phyloP scores from a whole-genome alignment of 2,329 filamentous ascomycete species.

The Sclerotinia borealis region DNA sequence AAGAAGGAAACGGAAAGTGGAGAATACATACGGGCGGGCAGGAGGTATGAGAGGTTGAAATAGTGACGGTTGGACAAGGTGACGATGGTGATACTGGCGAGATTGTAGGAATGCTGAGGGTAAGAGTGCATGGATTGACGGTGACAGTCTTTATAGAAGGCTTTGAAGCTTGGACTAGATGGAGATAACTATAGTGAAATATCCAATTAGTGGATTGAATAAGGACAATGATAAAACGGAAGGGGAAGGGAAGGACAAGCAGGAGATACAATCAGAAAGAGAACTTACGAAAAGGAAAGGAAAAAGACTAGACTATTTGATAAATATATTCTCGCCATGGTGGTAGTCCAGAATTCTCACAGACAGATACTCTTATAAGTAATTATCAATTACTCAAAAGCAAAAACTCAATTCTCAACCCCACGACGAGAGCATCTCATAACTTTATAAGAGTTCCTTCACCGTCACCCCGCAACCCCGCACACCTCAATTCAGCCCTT shows the following conservation, averaged over 20 bases:
- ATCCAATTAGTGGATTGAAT: neutral
- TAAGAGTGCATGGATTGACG: neutral
- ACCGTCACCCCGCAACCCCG: neutral
- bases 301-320: neutral
- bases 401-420: neutral
- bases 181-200: neutral
- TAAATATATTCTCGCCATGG: neutral
- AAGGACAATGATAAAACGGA: neutral
- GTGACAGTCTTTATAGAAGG: neutral
- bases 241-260: no score
- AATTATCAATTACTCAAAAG: neutral
- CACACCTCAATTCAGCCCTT: neutral
- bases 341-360: neutral
- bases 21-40: conserved; percentile 13
- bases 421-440: neutral
- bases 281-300: neutral
- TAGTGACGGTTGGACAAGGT: conserved; percentile 26
- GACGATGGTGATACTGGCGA: neutral
- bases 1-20: neutral
- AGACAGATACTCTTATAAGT: neutral
- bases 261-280: neutral
- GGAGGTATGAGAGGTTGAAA: conserved; percentile 11
- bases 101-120: neutral
- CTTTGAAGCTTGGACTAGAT: neutral
- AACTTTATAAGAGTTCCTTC: neutral